These are phyloP conservation scores for Candida vartiovaarae DNA, from an alignment of 805 yeast genomes.

Conservation along the genomic window DNA sequence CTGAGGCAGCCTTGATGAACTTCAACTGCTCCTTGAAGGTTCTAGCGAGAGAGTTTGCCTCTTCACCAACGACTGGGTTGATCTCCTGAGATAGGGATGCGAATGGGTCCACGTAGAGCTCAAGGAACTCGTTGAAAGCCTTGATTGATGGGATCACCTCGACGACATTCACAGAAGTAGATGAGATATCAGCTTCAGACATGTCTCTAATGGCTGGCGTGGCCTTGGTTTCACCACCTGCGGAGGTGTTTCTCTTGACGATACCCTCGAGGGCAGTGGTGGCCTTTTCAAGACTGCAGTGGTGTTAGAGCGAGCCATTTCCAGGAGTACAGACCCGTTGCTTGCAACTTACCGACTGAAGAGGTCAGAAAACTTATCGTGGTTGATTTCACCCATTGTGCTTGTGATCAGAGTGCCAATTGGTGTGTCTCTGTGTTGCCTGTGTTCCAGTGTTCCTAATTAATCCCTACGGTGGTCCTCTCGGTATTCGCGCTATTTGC, in stretches of 20 bases:
- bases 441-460: no score
- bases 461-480: no score
- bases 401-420: background rate
- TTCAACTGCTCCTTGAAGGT: slow-evolving; percentile 54
- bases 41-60: slow-evolving; percentile 38
- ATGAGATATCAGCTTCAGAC: slow-evolving; percentile 6
- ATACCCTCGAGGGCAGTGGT: slow-evolving; percentile 22
- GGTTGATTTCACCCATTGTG: slow-evolving; percentile 11
- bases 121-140: slow-evolving; percentile 50
- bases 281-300: slow-evolving; percentile 21
- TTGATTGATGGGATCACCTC: slow-evolving; percentile 31
- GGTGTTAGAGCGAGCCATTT: background rate
- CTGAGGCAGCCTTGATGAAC: slow-evolving; percentile 52
- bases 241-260: slow-evolving; percentile 15
- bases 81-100: slow-evolving; percentile 43
- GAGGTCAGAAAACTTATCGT: slow-evolving; percentile 14
- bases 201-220: slow-evolving; percentile 4
- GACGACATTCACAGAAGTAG: slow-evolving; percentile 6
- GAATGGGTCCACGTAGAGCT: slow-evolving; percentile 51
- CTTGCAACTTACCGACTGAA: slow-evolving; percentile 11
- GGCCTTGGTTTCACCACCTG: background rate
- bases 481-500: no score
- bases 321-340: background rate
- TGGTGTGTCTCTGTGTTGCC: no score
- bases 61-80: slow-evolving; percentile 51